These are phyloP conservation scores for Themeda triandra DNA, from an alignment of 176 grass and related monocot genomes.

Conservation along the genomic window DNA sequence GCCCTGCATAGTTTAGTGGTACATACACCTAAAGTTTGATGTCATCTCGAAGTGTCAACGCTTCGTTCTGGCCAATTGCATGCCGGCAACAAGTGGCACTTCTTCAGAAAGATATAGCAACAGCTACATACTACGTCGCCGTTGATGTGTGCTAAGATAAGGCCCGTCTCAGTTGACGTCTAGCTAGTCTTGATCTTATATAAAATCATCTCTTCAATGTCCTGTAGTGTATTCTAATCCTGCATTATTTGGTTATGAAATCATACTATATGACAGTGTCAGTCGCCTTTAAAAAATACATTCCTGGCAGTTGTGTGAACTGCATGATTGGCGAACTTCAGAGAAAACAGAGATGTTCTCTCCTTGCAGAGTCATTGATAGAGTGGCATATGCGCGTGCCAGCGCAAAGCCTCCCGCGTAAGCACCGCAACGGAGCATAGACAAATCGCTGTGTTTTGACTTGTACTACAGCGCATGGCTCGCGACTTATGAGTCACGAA, in stretches of 20 bases:
- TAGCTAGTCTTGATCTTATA: neutral
- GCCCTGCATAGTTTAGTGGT: too few species aligned
- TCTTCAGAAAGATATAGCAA: neutral
- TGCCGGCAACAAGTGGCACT: neutral
- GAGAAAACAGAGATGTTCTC: neutral
- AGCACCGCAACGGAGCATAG: neutral
- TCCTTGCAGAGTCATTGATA: neutral
- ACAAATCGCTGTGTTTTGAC: neutral
- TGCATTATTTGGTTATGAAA: neutral
- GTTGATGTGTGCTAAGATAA: neutral
- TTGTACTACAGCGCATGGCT: neutral
- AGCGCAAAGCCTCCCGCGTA: neutral
- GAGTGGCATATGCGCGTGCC: neutral
- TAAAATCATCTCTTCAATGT: neutral
- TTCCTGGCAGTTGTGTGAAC: neutral
- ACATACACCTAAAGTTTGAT: too few species aligned
- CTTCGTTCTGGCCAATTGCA: too few species aligned
- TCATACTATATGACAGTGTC: neutral
- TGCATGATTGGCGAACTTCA: neutral
- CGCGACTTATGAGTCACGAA: neutral
- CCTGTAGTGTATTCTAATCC: neutral
- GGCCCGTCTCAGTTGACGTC: neutral
- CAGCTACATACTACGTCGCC: neutral
- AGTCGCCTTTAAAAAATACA: neutral
- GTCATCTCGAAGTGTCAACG: too few species aligned